Percentiles rank a stretch among this genome's conserved stretches.
These are phyloP conservation scores for Fusarium nanum DNA, from an alignment of 2,329 filamentous ascomycete genomes.

Conservation along the genomic window DNA sequence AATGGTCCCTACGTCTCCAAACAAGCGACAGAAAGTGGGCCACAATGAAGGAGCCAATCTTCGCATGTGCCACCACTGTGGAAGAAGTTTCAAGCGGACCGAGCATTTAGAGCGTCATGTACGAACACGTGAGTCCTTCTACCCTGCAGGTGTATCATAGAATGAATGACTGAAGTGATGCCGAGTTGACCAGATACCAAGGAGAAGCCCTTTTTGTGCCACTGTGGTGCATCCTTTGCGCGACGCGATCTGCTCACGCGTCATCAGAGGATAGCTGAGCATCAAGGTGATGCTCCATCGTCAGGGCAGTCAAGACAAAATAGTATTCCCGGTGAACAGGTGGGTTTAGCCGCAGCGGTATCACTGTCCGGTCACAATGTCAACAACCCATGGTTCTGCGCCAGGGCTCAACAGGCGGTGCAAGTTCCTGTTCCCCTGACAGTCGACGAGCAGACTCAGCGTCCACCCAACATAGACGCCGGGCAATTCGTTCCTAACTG, in stretches of 20 bases:
- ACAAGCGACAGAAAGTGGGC: constrained; percentile 27
- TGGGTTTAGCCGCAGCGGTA: constrained; percentile 9
- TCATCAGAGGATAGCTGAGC: constrained; percentile 48
- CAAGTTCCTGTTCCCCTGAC: neutral
- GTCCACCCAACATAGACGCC: neutral
- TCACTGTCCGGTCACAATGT: neutral
- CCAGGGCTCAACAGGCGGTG: constrained; percentile 7
- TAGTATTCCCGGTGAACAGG: neutral
- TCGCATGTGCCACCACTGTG: constrained; percentile 56
- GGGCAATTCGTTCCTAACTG: constrained; percentile 13
- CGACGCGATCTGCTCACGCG: constrained; percentile 59
- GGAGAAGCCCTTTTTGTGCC: constrained; percentile 60
- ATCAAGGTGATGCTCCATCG: neutral
- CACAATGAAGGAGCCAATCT: constrained; percentile 24
- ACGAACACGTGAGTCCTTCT: constrained; percentile 55
- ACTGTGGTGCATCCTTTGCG: constrained; percentile 58
- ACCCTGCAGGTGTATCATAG: neutral
- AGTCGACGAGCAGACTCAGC: constrained; percentile 1
- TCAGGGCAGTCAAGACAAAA: neutral
- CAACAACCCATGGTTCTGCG: constrained; percentile 9
- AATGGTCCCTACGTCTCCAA: constrained; percentile 3
- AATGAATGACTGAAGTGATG: neutral
- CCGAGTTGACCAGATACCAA: constrained; percentile 55
- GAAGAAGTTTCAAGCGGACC: constrained; percentile 58
- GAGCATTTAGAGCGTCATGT: constrained; percentile 61